These are phyloP conservation scores for Pachysandra terminalis DNA, from an alignment of 164 flowering plant genomes.

Conservation along the genomic window DNA sequence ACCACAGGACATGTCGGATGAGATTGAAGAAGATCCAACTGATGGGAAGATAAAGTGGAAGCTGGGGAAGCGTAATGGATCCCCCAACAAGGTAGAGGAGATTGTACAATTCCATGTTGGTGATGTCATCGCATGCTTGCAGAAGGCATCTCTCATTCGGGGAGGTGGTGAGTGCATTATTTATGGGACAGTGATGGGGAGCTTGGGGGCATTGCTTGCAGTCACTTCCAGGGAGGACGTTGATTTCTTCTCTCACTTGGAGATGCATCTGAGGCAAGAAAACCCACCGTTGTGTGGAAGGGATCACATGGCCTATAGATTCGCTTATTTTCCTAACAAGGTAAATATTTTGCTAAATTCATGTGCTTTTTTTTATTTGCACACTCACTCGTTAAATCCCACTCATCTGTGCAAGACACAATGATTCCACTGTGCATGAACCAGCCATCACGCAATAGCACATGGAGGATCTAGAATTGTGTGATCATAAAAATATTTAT, in stretches of 20 bases:
- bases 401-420: background rate
- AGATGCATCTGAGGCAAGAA: slow-evolving; percentile 99
- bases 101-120: slow-evolving; percentile 97
- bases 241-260: slow-evolving; percentile 97
- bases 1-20: slow-evolving; percentile 96
- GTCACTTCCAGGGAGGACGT: slow-evolving; percentile 97
- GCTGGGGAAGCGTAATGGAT: slow-evolving; percentile 97
- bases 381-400: background rate
- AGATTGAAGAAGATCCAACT: slow-evolving; percentile 99
- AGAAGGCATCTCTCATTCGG: slow-evolving; percentile 94
- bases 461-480: no score
- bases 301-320: slow-evolving; percentile 97
- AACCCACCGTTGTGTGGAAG: slow-evolving; percentile 97
- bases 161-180: slow-evolving; percentile 94
- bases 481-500: no score
- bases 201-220: slow-evolving; percentile 90
- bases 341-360: slow-evolving; percentile 30
- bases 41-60: slow-evolving; percentile 99
- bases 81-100: slow-evolving; percentile 97
- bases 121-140: slow-evolving; percentile 85
- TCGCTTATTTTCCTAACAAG: slow-evolving; percentile 96
- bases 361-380: background rate
- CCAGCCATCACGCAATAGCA: no score
- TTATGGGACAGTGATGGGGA: slow-evolving; percentile 99
- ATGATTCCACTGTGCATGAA: no score